Base-by-base conservation (phyloP, 2,329 filamentous ascomycete species). In the Cladophialophora psammophila region DNA sequence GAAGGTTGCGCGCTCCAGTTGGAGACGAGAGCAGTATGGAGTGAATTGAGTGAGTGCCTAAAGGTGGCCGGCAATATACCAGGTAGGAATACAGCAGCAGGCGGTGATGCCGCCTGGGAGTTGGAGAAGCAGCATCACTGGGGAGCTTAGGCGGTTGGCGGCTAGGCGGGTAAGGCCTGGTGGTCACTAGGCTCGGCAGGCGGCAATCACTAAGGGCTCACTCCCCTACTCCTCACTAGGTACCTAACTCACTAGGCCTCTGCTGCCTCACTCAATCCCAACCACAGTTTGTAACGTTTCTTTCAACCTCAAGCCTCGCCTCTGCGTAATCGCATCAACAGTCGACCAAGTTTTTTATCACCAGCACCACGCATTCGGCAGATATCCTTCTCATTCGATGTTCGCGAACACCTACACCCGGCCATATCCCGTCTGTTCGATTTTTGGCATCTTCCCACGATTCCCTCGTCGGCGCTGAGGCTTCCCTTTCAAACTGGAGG, bases 401-500 rank as follows among this genome's bases (percentile, higher is more conserved):
- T 26, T 20, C 45, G 18, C 18, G 20, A 60, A 34, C 67, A 68
- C 68, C 58, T 64, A 34, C 59, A 64, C 60, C 42, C 50, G 3
- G 18, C 45, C 8, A 9, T 26, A 6, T 9, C 26, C 45, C 8
- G 45, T 26, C 45, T 50, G 18, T 9, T 50, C 45, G 45, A 31
- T 40, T 67, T 66, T 66, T 20, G 58, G 59, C 64, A 35, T 57
- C 31, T 57, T 64, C 48, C 31, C 53, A 35, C 57, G 56, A 42
- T 45, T 64, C 36, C 56, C 60, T 66, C 59, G 68, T 57, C 68
- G 62, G 50, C 61, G 64, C 64, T 54, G 61, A 34, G 55, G 75
- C 75, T 71, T 72, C 13, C 34, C 69, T 62, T 60, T 65, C 78
- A 79, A 77, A 77, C 80, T 80, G 79, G 80, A 81, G 79, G 75